phyloP scores from a whole-genome alignment of 768 basidiomycete genomes.

The Podaxis sp. region DNA sequence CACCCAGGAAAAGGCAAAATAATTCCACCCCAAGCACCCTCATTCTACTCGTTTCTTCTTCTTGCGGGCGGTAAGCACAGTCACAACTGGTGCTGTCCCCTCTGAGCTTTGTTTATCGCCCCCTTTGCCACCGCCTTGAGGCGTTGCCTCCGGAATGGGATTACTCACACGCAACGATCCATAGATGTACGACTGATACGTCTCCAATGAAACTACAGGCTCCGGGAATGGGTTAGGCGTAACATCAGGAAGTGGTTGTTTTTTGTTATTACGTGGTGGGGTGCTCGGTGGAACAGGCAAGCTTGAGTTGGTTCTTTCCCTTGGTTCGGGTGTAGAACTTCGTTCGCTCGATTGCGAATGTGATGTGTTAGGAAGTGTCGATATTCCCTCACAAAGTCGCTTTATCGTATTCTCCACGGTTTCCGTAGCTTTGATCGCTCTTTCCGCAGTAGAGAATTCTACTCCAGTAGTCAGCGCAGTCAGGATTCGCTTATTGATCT shows the following conservation, averaged over 20 bases:
- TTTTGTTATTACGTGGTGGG: slow-evolving; percentile 37
- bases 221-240: slow-evolving; percentile 72
- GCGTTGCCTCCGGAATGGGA: slow-evolving; percentile 24
- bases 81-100: slow-evolving; percentile 38
- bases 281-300: slow-evolving; percentile 50
- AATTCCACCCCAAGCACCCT: slow-evolving; percentile 17
- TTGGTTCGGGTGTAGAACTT: slow-evolving; percentile 43
- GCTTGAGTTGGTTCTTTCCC: slow-evolving; percentile 14
- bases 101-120: background rate
- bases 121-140: slow-evolving; percentile 9
- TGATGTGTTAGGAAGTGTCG: slow-evolving; percentile 23
- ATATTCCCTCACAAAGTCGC: slow-evolving; percentile 70
- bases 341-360: slow-evolving; percentile 19
- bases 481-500: slow-evolving; percentile 70
- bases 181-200: slow-evolving; percentile 60
- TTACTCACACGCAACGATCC: slow-evolving; percentile 58
- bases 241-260: slow-evolving; percentile 36
- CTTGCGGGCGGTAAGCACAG: slow-evolving; percentile 59
- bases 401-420: slow-evolving; percentile 67
- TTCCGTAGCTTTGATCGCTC: slow-evolving; percentile 67
- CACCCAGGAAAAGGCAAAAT: slow-evolving; percentile 9
- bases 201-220: slow-evolving; percentile 59
- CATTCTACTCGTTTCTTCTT: slow-evolving; percentile 43
- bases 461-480: slow-evolving; percentile 67
- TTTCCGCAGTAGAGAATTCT: slow-evolving; percentile 72